Evolutionary conservation across 208 protist species (phyloP).

Genomic region (Leishmania turanica): DNA sequence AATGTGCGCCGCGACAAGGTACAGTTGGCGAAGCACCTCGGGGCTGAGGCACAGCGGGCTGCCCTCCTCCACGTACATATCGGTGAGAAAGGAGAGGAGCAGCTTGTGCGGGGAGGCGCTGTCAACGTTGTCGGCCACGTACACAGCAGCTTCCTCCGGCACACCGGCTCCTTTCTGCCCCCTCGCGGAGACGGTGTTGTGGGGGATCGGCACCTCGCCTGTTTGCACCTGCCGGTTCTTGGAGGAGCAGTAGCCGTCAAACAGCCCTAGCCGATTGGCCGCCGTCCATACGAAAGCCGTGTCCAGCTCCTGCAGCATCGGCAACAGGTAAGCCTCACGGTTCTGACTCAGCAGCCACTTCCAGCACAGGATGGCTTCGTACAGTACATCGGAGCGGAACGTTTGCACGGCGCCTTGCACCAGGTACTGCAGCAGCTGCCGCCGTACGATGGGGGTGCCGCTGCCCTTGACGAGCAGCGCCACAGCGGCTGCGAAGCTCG

Average conservation of each 20-base stretch:
- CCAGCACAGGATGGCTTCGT: constrained; percentile 66
- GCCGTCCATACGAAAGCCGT: constrained; percentile 74
- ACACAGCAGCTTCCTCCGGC: constrained; percentile 13
- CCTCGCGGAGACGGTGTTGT: not conserved
- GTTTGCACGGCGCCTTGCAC: constrained; percentile 69
- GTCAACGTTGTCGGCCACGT: constrained; percentile 34
- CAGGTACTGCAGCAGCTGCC: constrained; percentile 63
- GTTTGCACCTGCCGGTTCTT: constrained; percentile 67
- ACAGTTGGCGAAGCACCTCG: constrained; percentile 61
- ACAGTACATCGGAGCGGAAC: constrained; percentile 56
- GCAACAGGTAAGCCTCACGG: constrained; percentile 49
- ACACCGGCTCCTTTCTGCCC: not conserved
- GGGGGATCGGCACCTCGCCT: constrained; percentile 29
- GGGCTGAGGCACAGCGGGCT: constrained; percentile 51
- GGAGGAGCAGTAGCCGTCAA: constrained; percentile 63
- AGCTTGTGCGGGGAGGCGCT: constrained; percentile 71
- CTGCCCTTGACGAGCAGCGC: constrained; percentile 48
- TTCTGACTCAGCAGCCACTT: constrained; percentile 68
- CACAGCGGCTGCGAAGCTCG: constrained; percentile 44
- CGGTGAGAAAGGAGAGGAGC: constrained; percentile 69
- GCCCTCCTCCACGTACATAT: constrained; percentile 58
- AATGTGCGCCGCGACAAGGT: constrained; percentile 52
- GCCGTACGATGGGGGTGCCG: constrained; percentile 29
- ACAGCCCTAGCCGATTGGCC: constrained; percentile 60
- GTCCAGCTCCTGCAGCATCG: constrained; percentile 58